Evolutionary conservation across 805 yeast genomes (phyloP), one percentile per base, ranked within the genome.

Genomic region (Deakozyma indianensis): DNA sequence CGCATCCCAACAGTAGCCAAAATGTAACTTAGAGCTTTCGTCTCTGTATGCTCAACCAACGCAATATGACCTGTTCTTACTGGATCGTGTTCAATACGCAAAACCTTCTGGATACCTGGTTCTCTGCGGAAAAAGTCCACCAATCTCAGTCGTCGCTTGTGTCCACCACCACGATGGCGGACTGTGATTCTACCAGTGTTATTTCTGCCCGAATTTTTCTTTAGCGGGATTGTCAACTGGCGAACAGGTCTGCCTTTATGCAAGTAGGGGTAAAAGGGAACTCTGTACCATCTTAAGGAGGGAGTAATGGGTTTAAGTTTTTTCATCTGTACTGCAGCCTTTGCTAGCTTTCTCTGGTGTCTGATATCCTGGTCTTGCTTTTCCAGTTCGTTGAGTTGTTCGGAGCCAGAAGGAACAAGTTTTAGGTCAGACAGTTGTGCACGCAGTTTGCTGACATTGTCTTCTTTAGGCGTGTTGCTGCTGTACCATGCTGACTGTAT

Each of bases 91-190:
- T 92, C 98, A 48, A 92, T 84, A 61, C 98, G 73, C 51, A 78
- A 67, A 21, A 92, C 96, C 25, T 74, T 72, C 55, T 85, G 92
- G 41, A 71, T 73, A 23, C 96, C 97, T 1, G 78, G 65, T 2
- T 61, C 72, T 35, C 61, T 56, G 58, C 98, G 75, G 54, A 70
- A 66, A 56, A 79, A 80, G 64, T 92, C 98, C 21, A 92, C 73
- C 27, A 84, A 62, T 56, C 98, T 76, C 35, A 84, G 72, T 64
- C 98, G 77, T 58, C 90, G 80, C 63, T 83, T 84, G 62, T 83
- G 92, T 28, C 97, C 97, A 56, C 98, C 98, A 61, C 97, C 98
- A 63, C 94, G 78, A 63, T 92, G 96, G 60, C 98, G 77, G 42
- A 85, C 82, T 3, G 95, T 86, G 56, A 92, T 85, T 53, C 75